These are phyloP conservation scores for Allium fistulosum DNA, from an alignment of 106 monocot genomes.

Conservation along the genomic window DNA sequence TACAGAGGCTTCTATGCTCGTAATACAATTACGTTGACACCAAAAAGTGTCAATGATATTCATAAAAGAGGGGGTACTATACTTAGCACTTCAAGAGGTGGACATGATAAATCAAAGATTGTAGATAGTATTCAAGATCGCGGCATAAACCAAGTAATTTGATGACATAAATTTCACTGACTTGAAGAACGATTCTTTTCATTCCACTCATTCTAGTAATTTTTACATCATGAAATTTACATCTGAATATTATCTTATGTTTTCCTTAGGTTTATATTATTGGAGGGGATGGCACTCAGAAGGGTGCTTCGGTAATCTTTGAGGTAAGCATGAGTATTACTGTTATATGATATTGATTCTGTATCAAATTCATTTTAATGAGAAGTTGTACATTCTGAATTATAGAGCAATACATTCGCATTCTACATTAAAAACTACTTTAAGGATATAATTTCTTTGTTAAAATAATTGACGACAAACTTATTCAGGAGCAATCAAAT, in stretches of 20 bases:
- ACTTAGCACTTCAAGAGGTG: slow-evolving; percentile 57
- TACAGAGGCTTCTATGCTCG: slow-evolving; percentile 34
- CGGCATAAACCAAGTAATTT: slow-evolving; percentile 27
- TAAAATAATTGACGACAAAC: neutral
- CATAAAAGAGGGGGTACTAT: slow-evolving; percentile 84
- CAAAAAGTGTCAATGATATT: slow-evolving; percentile 48
- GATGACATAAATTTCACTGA: neutral
- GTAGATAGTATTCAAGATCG: slow-evolving; percentile 33
- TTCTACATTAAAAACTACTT: neutral
- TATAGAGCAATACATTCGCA: too few species aligned
- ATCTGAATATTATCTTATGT: neutral
- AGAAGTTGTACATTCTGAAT: too few species aligned
- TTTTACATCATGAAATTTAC: neutral
- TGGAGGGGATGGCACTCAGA: slow-evolving; percentile 92
- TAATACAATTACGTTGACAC: slow-evolving; percentile 25
- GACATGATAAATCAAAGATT: slow-evolving; percentile 27
- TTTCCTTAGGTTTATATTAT: slow-evolving; percentile 73
- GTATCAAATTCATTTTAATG: too few species aligned
- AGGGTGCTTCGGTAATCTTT: slow-evolving; percentile 71
- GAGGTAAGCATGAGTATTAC: slow-evolving; percentile 33
- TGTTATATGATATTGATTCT: too few species aligned
- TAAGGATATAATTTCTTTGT: neutral
- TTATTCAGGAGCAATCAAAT: neutral
- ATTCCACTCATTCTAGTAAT: neutral
- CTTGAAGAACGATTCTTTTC: neutral